Conservation (phyloP, 345 rosid species). For the Luvunga scandens region DNA sequence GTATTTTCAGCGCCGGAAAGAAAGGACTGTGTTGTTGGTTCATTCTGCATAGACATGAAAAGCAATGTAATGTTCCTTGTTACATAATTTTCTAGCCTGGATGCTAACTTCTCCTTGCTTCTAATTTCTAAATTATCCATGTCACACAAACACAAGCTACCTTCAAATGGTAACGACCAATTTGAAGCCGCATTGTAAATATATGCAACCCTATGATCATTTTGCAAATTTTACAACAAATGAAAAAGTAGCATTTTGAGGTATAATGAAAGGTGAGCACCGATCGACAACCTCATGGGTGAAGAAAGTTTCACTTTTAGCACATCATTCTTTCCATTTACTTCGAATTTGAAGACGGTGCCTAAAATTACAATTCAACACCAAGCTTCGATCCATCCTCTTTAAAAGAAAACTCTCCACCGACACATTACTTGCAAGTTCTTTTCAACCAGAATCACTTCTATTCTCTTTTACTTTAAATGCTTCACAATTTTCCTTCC, state of each 20-base stretch:
- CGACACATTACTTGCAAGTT: not conserved
- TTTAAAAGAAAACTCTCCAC: not conserved
- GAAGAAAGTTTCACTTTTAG: no score
- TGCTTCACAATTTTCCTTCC: no score
- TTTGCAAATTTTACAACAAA: not conserved
- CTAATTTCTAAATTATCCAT: not conserved
- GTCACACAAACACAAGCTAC: no score
- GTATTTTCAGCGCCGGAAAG: slow-evolving; percentile 14
- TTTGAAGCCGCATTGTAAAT: not conserved
- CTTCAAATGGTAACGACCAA: not conserved
- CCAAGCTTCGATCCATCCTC: not conserved
- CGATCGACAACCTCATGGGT: not conserved
- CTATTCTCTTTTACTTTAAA: not conserved
- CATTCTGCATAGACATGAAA: slow-evolving; percentile 4
- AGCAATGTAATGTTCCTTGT: slow-evolving; percentile 15
- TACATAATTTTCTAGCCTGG: slow-evolving; percentile 6
- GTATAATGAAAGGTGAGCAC: not conserved
- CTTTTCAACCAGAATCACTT: not conserved
- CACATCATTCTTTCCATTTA: not conserved
- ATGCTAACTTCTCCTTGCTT: not conserved
- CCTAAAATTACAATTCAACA: not conserved
- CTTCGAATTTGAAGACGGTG: not conserved
- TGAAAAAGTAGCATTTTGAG: no score
- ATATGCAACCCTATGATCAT: not conserved
- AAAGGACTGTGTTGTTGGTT: slow-evolving; percentile 21